These are phyloP conservation scores for Paraphaeosphaeria sporulosa DNA, from an alignment of 2,329 filamentous ascomycete species.

Conservation along the genomic window DNA sequence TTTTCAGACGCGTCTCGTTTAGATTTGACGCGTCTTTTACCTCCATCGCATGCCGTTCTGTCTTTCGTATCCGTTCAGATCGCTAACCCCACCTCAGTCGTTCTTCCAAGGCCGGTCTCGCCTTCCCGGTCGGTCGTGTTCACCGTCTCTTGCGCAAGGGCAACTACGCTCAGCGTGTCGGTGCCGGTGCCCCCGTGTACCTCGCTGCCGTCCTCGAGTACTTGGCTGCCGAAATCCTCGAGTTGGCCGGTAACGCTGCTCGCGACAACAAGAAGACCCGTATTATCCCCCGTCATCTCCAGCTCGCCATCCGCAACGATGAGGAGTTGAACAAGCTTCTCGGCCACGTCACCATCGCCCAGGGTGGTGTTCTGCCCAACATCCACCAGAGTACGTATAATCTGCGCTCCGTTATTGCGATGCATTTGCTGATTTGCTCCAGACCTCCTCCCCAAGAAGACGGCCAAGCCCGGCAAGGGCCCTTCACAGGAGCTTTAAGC, in stretches of 20 bases:
- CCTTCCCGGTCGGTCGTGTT: constrained; percentile 98
- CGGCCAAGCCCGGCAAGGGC: constrained; percentile 90
- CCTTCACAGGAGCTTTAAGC: constrained; percentile 92
- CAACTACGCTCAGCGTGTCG: constrained; percentile 99
- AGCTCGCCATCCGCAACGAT: constrained; percentile 99
- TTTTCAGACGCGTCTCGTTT: constrained; percentile 32
- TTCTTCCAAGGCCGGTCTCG: constrained; percentile 98
- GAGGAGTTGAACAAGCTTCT: constrained; percentile 99
- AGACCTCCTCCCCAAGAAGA: constrained; percentile 99
- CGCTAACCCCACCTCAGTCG: constrained; percentile 68
- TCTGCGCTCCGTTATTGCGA: constrained; percentile 11
- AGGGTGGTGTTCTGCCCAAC: constrained; percentile 96
- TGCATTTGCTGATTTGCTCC: constrained; percentile 52
- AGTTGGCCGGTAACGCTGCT: constrained; percentile 97
- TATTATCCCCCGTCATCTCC: constrained; percentile 98
- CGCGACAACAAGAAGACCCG: constrained; percentile 99
- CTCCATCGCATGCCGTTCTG: constrained; percentile 22
- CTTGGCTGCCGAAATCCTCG: constrained; percentile 97
- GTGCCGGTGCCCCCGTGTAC: constrained; percentile 97
- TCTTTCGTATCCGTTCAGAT: constrained; percentile 9
- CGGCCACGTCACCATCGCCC: constrained; percentile 94
- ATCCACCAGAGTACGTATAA: constrained; percentile 88
- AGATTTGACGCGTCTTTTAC: constrained; percentile 52
- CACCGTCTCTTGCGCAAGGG: constrained; percentile 98
- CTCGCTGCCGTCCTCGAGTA: constrained; percentile 98